Evolutionary conservation across 2,329 filamentous ascomycete genomes (phyloP).

Genomic region (Colletotrichum eremochloae): DNA sequence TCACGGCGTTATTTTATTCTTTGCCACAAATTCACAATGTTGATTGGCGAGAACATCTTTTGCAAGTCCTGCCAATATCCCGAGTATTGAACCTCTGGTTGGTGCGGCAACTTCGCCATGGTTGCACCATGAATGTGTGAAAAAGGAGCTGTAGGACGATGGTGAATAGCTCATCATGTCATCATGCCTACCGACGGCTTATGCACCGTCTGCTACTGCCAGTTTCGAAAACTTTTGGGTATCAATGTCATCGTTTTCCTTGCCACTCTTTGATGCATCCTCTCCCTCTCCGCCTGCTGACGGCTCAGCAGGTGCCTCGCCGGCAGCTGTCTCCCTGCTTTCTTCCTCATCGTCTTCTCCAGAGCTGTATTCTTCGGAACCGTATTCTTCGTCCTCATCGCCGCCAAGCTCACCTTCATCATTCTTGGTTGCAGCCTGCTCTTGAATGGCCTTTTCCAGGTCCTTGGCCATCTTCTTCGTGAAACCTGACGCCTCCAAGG

Average conservation of each 20-base stretch:
- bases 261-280: slow-evolving; percentile 41
- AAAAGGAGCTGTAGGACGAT: neutral
- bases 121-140: too few species aligned
- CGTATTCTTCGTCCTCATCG: slow-evolving; percentile 51
- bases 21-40: slow-evolving; percentile 24
- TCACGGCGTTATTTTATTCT: slow-evolving; percentile 30
- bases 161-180: neutral
- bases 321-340: slow-evolving; percentile 47
- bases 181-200: slow-evolving; percentile 4
- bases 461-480: slow-evolving; percentile 98
- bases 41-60: neutral
- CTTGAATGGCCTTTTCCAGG: slow-evolving; percentile 88
- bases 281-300: slow-evolving; percentile 37
- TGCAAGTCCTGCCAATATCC: neutral
- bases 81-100: neutral
- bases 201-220: slow-evolving; percentile 33
- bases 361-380: slow-evolving; percentile 46
- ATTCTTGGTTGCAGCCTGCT: slow-evolving; percentile 70
- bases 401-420: slow-evolving; percentile 52
- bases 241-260: slow-evolving; percentile 46
- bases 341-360: slow-evolving; percentile 47
- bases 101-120: neutral
- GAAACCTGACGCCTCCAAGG: slow-evolving; percentile 93
- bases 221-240: slow-evolving; percentile 41
- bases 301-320: slow-evolving; percentile 43